Conservation (phyloP, 495 filamentous ascomycete genomes). For the Neurospora tetraspora region DNA sequence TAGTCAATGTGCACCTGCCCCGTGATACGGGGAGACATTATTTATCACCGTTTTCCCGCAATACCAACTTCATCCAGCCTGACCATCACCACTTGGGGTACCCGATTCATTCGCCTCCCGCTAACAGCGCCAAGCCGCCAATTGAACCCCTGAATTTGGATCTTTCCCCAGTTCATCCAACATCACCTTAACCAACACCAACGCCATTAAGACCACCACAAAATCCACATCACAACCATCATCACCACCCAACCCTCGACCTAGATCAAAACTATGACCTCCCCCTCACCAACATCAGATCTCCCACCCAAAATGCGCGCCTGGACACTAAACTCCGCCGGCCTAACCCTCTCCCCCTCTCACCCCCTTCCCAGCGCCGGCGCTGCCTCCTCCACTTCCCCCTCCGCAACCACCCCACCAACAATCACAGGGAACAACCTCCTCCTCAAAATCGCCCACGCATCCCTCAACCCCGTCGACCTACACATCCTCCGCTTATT, state of each 20-base stretch:
- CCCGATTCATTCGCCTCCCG: not conserved
- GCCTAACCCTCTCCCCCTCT: not conserved
- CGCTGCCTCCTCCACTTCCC: not conserved
- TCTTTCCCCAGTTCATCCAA: not conserved
- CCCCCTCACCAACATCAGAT: not conserved
- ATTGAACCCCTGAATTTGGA: not conserved
- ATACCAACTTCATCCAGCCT: not conserved
- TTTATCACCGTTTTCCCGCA: not conserved
- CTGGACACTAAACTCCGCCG: not conserved
- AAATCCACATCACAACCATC: not conserved
- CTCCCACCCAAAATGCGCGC: not conserved
- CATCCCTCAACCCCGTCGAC: slow-evolving; percentile 33
- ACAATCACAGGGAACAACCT: slow-evolving; percentile 10
- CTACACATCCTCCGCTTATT: slow-evolving; percentile 22
- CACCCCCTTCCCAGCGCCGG: not conserved
- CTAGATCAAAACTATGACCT: not conserved
- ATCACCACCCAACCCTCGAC: not conserved
- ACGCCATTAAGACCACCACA: not conserved
- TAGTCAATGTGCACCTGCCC: no score
- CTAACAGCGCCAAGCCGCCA: not conserved
- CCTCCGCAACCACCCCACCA: not conserved
- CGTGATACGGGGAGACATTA: not conserved
- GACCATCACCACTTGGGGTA: not conserved
- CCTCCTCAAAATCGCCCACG: slow-evolving; percentile 29
- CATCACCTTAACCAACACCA: not conserved